Conservation (phyloP, 768 basidiomycete species). For the Boletus subparvulus region DNA sequence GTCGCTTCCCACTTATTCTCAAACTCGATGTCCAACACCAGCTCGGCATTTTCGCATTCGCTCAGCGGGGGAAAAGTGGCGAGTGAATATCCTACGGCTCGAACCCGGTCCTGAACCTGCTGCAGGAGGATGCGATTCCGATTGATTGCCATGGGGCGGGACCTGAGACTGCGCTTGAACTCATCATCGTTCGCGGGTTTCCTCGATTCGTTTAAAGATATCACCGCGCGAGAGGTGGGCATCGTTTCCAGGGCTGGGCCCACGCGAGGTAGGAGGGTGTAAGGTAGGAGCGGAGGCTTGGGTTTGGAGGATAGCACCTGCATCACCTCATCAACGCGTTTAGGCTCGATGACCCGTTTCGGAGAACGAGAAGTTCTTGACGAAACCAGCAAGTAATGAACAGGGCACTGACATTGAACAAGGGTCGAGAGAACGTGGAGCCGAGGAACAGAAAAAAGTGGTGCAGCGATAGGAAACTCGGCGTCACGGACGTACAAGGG, state of each 20-base stretch:
- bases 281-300: too few relatives aligned
- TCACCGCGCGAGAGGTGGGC: slow-evolving; percentile 57
- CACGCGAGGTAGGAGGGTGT: slow-evolving; percentile 8
- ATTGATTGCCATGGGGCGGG: background rate
- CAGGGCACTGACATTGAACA: too few relatives aligned
- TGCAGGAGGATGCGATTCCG: background rate
- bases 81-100: slow-evolving; percentile 3
- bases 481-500: slow-evolving; percentile 90
- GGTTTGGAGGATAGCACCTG: too few relatives aligned
- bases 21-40: slow-evolving; percentile 76
- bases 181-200: slow-evolving; percentile 52
- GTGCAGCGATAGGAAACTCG: slow-evolving; percentile 98
- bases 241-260: background rate
- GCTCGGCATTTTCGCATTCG: slow-evolving; percentile 49
- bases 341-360: too few relatives aligned
- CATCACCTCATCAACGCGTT: too few relatives aligned
- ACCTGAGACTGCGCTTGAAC: slow-evolving; percentile 4
- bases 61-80: slow-evolving; percentile 25
- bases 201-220: slow-evolving; percentile 83
- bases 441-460: slow-evolving; percentile 93
- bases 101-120: background rate
- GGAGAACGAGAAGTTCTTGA: too few relatives aligned
- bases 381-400: too few relatives aligned
- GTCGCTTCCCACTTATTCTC: slow-evolving; percentile 89
- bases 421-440: slow-evolving; percentile 86